Evolutionary conservation across 2,329 filamentous ascomycete genomes (phyloP), one percentile per base, ranked within the genome.

Genomic region (Clonostachys solani): DNA sequence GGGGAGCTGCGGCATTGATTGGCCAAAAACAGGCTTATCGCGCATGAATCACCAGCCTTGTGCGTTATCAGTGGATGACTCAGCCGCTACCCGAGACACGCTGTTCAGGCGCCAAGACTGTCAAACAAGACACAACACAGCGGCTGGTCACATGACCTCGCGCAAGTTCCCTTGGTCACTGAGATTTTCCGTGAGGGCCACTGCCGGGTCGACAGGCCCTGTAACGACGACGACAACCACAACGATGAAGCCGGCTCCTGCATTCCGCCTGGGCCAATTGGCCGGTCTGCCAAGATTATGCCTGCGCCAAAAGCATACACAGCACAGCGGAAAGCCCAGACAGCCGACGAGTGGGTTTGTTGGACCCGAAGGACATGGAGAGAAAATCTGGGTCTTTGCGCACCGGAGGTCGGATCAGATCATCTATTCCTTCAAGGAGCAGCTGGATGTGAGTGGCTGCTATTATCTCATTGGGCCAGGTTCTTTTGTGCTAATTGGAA

Each of bases 321-420:
- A 23, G 5, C 33, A 43, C 42, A 43, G 33, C 6, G 41, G 43
- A 16, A 44, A 36, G 23, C 45, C 42, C 13, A 40, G 23, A 9
- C 43, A 47, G 12, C 19, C 53, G n/a, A 50, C 51, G 35, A 55
- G 52, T 33, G 53, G 50, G 12, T 59, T 64, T 16, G 57, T 66
- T 37, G 53, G 50, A 10, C 59, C 65, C 16, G 58, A 66, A 38
- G 68, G 67, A 49, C 77, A 80, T 49, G 79, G 78, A 57, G 77
- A 82, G 67, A 71, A 74, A 57, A 78, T 83, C 57, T 83, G 72
- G 71, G 62, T 82, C 46, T 80, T 74, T 57, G 64, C 66, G 56
- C 72, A 83, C 61, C 64, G 78, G 46, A 58, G 68, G 47, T 65
- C 71, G 15, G 69, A 78, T 42, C 68, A 78, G 60, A 68, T 78